Base-by-base conservation (phyloP, 495 filamentous ascomycete species). In the Immersiella caudata region DNA sequence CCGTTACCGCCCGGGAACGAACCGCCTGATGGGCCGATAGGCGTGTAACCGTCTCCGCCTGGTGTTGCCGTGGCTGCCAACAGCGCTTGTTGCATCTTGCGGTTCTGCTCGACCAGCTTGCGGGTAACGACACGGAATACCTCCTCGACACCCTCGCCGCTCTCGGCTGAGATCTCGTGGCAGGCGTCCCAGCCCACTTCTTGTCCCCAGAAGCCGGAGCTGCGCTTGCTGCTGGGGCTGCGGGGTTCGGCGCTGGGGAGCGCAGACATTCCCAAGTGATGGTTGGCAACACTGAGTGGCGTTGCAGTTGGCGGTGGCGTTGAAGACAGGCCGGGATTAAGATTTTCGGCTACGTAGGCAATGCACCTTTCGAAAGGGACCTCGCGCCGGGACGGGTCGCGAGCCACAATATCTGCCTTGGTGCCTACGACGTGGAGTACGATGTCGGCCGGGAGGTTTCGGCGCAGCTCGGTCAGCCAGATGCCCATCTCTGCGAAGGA, bases 361-460 rank as follows among this genome's bases (percentile, higher is more conserved):
- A 97, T 96, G 70, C 93, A 97, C 46, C 90, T 83, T 77, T 99
- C 94, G 74, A 97, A 99, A 16, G 93, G 92, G 0, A 99, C 92
- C 70, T 92, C 86, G 49, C 95, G 86, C 54, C 82, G 79, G 4
- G 81, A 78, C 3, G 95, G 95, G 62, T 97, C 91, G 36, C 87
- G 79, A 8, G 92, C 89, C 25, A 97, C 93, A 26, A 97, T 85
- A 77, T 99, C 95, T 64, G 89, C 89, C 75, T 99, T 99, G 4
- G 95, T 97, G 58, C 95, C 95, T 1, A 97, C 95, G 40, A 99
- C 91, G 73, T 99, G 95, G 9, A 99, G 86, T n/a, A 99, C 90
- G 27, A 96, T 85, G 66, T 93, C 91, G 60, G 82, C 65, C 52
- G 82, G 81, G 27, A 93, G 80, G 68, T 94, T 91, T 62, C 85